Percentiles rank a stretch among this genome's conserved stretches.
These are phyloP conservation scores for Pleurotus platypus DNA, from an alignment of 768 basidiomycete species.

Conservation along the genomic window DNA sequence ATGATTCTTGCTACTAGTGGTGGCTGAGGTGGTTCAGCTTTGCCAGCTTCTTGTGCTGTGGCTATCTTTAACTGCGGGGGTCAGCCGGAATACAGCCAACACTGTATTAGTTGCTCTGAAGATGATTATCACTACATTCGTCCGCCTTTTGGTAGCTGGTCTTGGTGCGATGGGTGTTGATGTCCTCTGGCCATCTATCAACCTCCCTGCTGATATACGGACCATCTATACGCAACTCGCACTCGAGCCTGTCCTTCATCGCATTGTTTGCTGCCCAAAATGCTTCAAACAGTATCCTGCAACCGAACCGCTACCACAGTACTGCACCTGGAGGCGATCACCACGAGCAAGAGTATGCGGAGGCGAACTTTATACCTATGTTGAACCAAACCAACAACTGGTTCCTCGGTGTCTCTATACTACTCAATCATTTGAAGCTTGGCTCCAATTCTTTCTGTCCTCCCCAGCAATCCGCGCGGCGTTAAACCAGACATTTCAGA, in stretches of 20 bases:
- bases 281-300: slow-evolving; percentile 18
- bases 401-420: slow-evolving; percentile 19
- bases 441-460: slow-evolving; percentile 24
- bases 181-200: background rate
- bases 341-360: slow-evolving; percentile 15
- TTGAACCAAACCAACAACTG: slow-evolving; percentile 8
- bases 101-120: slow-evolving; percentile 15
- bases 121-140: slow-evolving; percentile 13
- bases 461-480: slow-evolving; percentile 15
- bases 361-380: slow-evolving; percentile 15
- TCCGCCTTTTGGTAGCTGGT: slow-evolving; percentile 10
- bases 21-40: background rate
- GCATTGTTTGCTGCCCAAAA: slow-evolving; percentile 21
- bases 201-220: slow-evolving; percentile 20
- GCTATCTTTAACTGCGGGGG: slow-evolving; percentile 17
- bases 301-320: slow-evolving; percentile 9
- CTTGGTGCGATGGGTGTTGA: slow-evolving; percentile 10
- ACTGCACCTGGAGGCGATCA: slow-evolving; percentile 16
- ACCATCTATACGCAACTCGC: slow-evolving; percentile 14
- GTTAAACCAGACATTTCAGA: slow-evolving; percentile 13
- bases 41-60: slow-evolving; percentile 15
- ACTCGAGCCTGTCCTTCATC: slow-evolving; percentile 19
- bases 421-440: slow-evolving; percentile 22
- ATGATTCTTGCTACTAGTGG: too few species aligned
- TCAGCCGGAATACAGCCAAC: slow-evolving; percentile 17